phyloP scores from a whole-genome alignment of 1,284 basidiomycete species.

The Afroboletus lepidellus region DNA sequence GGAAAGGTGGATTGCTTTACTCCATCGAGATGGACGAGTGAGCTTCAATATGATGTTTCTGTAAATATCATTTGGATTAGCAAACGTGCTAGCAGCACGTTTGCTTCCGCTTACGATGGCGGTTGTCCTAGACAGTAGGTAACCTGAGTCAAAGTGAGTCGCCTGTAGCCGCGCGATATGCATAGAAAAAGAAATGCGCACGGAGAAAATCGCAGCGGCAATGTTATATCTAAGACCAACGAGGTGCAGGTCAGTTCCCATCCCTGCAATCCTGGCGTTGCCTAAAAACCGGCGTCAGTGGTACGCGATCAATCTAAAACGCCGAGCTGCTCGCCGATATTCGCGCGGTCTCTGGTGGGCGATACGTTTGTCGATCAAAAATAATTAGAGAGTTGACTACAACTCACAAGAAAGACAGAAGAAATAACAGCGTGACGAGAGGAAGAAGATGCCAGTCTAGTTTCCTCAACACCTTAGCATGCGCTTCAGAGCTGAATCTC shows the following conservation, averaged over 20 bases:
- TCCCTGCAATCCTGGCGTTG: slow-evolving; percentile 39
- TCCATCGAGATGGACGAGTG: slow-evolving; percentile 50
- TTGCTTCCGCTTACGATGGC: slow-evolving; percentile 52
- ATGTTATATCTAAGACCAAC: slow-evolving; percentile 45
- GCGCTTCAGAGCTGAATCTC: slow-evolving; percentile 31
- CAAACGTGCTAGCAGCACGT: no score
- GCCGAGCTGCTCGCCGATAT: slow-evolving; percentile 29
- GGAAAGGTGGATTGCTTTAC: slow-evolving; percentile 25
- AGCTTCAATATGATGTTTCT: slow-evolving; percentile 50
- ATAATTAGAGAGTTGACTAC: background rate
- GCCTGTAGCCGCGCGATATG: no score
- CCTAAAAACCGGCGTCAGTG: slow-evolving; percentile 18
- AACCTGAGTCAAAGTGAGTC: no score
- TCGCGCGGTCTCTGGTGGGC: slow-evolving; percentile 34
- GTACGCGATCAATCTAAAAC: background rate
- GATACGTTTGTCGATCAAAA: background rate
- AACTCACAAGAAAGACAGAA: slow-evolving; percentile 54
- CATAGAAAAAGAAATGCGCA: slow-evolving; percentile 24
- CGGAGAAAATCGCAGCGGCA: slow-evolving; percentile 50
- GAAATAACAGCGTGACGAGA: slow-evolving; percentile 54
- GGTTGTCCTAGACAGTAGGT: slow-evolving; percentile 47
- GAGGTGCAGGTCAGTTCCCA: slow-evolving; percentile 40
- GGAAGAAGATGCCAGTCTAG: slow-evolving; percentile 51
- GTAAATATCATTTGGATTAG: background rate
- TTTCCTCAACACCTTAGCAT: slow-evolving; percentile 43